These are phyloP conservation scores for Pseudogymnoascus sp. DNA, from an alignment of 2,329 filamentous ascomycete species.

Conservation along the genomic window DNA sequence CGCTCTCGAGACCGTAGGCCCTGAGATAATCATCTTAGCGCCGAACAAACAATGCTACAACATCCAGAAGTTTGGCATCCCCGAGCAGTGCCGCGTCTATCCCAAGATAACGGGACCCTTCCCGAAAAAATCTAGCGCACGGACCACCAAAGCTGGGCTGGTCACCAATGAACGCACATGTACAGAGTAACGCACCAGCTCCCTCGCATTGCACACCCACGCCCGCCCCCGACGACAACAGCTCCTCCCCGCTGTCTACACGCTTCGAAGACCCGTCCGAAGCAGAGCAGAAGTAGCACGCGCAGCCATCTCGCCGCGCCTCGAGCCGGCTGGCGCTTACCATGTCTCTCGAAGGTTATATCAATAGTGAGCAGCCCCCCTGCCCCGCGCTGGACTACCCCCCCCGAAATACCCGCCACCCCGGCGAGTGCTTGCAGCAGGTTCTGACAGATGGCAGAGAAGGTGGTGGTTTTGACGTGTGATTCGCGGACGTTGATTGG, in stretches of 20 bases:
- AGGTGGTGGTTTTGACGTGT: conserved; percentile 82
- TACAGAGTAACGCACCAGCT: neutral
- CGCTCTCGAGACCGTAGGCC: neutral
- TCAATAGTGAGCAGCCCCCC: conserved; percentile 39
- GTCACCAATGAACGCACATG: conserved; percentile 6
- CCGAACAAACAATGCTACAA: neutral
- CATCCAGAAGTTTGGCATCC: neutral
- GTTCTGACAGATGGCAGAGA: conserved; percentile 53
- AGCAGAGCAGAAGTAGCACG: conserved; percentile 10
- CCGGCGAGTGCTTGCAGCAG: conserved; percentile 21
- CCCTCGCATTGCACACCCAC: neutral
- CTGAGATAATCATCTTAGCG: neutral
- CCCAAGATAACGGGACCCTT: neutral
- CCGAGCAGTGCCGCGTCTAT: neutral
- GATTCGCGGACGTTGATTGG: conserved; percentile 84
- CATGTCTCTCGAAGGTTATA: conserved; percentile 45
- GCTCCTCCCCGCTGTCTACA: neutral
- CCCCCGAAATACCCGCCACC: conserved; percentile 11
- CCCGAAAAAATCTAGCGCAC: neutral
- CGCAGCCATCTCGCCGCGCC: conserved; percentile 16
- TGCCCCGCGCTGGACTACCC: neutral
- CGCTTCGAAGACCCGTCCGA: neutral
- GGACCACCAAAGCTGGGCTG: neutral
- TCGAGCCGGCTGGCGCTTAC: conserved; percentile 14
- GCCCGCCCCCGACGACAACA: neutral